These are phyloP conservation scores for Heterobasidion occidentale DNA, from an alignment of 1,284 basidiomycete species.

Conservation along the genomic window DNA sequence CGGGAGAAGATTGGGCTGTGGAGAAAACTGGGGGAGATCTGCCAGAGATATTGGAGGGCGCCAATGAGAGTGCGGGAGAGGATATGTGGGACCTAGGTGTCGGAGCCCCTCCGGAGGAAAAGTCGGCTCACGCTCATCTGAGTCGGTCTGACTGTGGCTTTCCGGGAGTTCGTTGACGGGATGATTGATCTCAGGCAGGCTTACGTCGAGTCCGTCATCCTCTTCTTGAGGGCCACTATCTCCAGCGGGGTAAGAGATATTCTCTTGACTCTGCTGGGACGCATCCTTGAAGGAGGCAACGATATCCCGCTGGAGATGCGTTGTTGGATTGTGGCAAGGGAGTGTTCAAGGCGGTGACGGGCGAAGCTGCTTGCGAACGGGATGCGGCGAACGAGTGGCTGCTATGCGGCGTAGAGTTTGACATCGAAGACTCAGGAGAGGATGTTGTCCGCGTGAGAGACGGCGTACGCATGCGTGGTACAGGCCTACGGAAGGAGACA, in stretches of 20 bases:
- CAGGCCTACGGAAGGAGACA: constrained; percentile 46
- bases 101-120: constrained; percentile 45
- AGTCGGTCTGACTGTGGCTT: background rate
- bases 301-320: constrained; percentile 23
- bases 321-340: constrained; percentile 51
- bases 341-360: constrained; percentile 35
- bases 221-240: constrained; percentile 6
- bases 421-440: constrained; percentile 52
- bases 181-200: background rate
- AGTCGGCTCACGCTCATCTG: constrained; percentile 46
- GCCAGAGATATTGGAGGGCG: constrained; percentile 1
- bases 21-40: constrained; percentile 29
- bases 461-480: constrained; percentile 57
- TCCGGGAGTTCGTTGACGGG: background rate
- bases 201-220: constrained; percentile 1
- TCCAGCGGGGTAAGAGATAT: background rate
- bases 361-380: constrained; percentile 34
- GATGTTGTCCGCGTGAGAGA: constrained; percentile 60
- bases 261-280: background rate
- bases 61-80: background rate
- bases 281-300: background rate
- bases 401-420: constrained; percentile 58
- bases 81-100: constrained; percentile 10
- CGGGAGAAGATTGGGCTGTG: constrained; percentile 29
- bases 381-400: constrained; percentile 34